Conservation (phyloP, 1,284 basidiomycete species). For the Austroboletus olivaceoglutinosus region DNA sequence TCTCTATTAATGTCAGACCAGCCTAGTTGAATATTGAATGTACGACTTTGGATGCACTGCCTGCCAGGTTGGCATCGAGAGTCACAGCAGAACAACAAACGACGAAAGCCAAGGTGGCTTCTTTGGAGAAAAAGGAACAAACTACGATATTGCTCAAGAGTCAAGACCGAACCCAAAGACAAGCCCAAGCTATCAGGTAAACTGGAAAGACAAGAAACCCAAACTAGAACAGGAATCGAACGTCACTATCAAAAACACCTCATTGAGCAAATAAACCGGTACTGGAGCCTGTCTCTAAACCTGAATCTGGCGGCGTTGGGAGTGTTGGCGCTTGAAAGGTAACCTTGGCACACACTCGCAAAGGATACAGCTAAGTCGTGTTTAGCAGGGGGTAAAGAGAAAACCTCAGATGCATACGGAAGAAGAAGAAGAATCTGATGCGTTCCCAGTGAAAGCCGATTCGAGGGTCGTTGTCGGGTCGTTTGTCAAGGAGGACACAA, state of each 20-base stretch:
- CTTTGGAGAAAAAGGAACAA: constrained; percentile 16
- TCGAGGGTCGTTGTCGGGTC: constrained; percentile 19
- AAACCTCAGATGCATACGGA: constrained; percentile 44
- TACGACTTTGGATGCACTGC: constrained; percentile 16
- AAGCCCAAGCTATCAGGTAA: constrained; percentile 53
- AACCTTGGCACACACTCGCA: not conserved
- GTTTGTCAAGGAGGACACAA: constrained; percentile 42
- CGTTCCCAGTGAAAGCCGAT: constrained; percentile 9
- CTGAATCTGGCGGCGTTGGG: too few relatives aligned
- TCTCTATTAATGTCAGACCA: too few relatives aligned
- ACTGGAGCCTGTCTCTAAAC: not conserved
- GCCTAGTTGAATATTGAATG: too few relatives aligned
- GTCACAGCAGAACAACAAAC: too few relatives aligned
- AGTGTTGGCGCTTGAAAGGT: constrained; percentile 13
- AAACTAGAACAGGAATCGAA: constrained; percentile 17
- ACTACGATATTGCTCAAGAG: constrained; percentile 5
- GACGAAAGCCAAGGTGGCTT: constrained; percentile 3
- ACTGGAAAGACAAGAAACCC: constrained; percentile 40
- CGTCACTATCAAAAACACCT: not conserved
- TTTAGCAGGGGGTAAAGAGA: constrained; percentile 56
- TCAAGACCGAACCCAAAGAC: constrained; percentile 18
- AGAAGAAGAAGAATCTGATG: constrained; percentile 33
- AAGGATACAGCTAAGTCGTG: constrained; percentile 8
- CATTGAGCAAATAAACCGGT: not conserved
- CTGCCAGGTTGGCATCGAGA: constrained; percentile 22